Percentiles rank a stretch among this genome's conserved stretches.
phyloP scores from a whole-genome alignment of 805 yeast genomes.

The Suhomyces prunicola region DNA sequence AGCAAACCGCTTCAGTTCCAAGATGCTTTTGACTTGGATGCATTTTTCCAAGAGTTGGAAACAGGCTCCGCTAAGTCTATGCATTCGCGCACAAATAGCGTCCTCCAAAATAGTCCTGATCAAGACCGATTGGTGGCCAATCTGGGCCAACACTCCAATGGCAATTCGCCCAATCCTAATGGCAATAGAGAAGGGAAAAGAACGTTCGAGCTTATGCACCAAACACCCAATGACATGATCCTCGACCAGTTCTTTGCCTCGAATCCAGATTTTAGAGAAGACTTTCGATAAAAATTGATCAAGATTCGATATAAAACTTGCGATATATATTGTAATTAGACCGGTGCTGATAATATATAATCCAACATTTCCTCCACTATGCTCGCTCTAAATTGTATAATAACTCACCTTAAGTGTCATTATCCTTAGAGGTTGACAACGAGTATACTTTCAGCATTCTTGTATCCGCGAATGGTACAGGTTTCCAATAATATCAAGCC shows the following conservation, averaged over 20 bases:
- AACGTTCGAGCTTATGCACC: slow-evolving; percentile 59
- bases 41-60: slow-evolving; percentile 49
- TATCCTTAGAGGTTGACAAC: too few relatives aligned
- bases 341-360: not conserved
- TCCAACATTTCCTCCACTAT: not conserved
- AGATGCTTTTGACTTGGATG: slow-evolving; percentile 28
- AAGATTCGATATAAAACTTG: not conserved
- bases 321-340: not conserved
- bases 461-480: too few relatives aligned
- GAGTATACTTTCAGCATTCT: too few relatives aligned
- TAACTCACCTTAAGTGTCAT: too few relatives aligned
- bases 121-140: not conserved
- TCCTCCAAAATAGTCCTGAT: slow-evolving; percentile 1
- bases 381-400: too few relatives aligned
- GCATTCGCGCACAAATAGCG: not conserved
- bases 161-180: slow-evolving; percentile 15
- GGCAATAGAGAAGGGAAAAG: slow-evolving; percentile 47
- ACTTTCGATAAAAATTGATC: not conserved
- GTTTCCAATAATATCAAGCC: too few relatives aligned
- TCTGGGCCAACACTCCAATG: slow-evolving; percentile 4
- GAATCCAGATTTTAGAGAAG: not conserved
- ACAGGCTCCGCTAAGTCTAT: slow-evolving; percentile 20
- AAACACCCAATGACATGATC: slow-evolving; percentile 60
- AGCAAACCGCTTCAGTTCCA: not conserved
- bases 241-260: slow-evolving; percentile 63